Evolutionary conservation across 1,284 basidiomycete species (phyloP), one percentile per base, ranked within the genome.

Genomic region (Apiotrichum sp.): DNA sequence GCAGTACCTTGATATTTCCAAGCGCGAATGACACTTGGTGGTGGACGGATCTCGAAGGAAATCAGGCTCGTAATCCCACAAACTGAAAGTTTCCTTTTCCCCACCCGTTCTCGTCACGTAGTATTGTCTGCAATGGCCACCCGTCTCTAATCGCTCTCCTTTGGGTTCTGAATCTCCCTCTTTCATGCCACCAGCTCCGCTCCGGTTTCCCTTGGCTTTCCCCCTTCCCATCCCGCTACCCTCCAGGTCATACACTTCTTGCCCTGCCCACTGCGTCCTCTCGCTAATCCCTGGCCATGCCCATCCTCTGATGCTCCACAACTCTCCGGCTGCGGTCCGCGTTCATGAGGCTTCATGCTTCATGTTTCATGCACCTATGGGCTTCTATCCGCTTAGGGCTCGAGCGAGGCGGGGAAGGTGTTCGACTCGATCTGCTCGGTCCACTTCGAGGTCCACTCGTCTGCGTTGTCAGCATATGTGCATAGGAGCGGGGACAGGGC

Each of bases 401-500:
- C 88, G 68, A 93, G 79, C 22, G 88, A 89, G 32, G 88, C 87
- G 46, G 92, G 90, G 86, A 97, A 97, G 42, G 87, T 89, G 63
- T 89, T 89, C 67, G 77, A 84, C 76, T 96, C 92, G 73, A 92
- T 84, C 79, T 96, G 90, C 61, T 95, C 92, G 73, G 95, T 90
- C 81, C 87, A 97, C 78, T 86, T 89, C 65, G 78, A 70, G 72
- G 87, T 84, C 88, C 89, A 91, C 85, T 86, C 87, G 77, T 89
- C 88, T 91, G 67, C 22, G 22, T 22, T 22, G 22, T 22, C 22
- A 22, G 22, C 22, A 22, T 22, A 22, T 22, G 22, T 22, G 22
- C 22, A 22, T 22, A 22, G 22, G 22, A 22, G 22, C 22, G 22
- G 22, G 22, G 13, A 38, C 62, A 40, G 43, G 3, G 39, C 63